These are phyloP conservation scores for Mollisia scopiformis DNA, from an alignment of 2,329 filamentous ascomycete species.

Conservation along the genomic window DNA sequence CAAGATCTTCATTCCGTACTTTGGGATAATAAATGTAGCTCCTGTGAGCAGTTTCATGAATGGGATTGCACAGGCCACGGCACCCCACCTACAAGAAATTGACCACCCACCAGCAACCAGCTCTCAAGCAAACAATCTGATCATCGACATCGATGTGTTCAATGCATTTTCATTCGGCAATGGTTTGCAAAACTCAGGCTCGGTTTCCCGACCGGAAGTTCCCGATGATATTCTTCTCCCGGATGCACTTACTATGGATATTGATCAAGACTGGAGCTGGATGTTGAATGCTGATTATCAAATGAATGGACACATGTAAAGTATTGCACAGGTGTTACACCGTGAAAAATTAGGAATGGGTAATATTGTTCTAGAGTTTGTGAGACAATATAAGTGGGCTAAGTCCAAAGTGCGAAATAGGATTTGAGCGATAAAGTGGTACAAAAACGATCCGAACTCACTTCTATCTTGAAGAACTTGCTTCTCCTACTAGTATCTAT, in stretches of 20 bases:
- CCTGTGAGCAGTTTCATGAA: neutral
- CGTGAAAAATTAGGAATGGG: no score
- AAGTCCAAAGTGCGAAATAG: no score
- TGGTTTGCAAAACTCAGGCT: neutral
- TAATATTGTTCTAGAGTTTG: no score
- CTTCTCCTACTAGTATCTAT: no score
- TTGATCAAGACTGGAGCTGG: slow-evolving; percentile 9
- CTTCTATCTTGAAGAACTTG: no score
- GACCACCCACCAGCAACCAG: no score
- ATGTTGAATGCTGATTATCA: slow-evolving; percentile 2
- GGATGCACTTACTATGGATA: slow-evolving; percentile 6
- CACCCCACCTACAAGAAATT: no score
- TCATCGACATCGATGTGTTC: slow-evolving; percentile 7
- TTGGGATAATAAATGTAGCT: slow-evolving; percentile 3
- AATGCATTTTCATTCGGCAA: slow-evolving; percentile 2
- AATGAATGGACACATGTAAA: neutral
- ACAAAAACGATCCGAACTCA: no score
- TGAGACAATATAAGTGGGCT: no score
- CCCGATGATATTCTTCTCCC: neutral
- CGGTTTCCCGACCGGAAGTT: neutral
- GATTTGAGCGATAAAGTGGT: no score
- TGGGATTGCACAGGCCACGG: no score
- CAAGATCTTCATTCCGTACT: slow-evolving; percentile 9
- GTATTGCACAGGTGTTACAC: no score
- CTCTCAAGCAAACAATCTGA: neutral